Percentiles rank a stretch among this genome's conserved stretches.
These are phyloP conservation scores for Echinosophora koreensis DNA, from an alignment of 306 rosid species.

Conservation along the genomic window DNA sequence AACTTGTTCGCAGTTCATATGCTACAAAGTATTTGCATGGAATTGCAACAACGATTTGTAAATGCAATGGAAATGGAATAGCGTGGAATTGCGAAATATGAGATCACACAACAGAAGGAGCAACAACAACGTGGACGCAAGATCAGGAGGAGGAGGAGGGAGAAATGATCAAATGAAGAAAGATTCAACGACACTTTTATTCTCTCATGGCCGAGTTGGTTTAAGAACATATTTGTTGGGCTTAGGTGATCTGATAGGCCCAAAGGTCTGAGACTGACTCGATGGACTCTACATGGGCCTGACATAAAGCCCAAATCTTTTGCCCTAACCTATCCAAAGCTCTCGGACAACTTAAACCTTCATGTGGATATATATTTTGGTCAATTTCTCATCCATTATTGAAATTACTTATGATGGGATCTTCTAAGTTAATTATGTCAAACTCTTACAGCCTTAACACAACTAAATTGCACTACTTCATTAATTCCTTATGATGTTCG, in stretches of 20 bases:
- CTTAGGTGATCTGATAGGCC: not conserved
- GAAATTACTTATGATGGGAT: no score
- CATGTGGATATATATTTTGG: no score
- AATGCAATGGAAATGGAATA: slow-evolving; percentile 33
- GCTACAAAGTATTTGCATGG: not conserved
- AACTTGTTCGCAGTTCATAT: slow-evolving; percentile 37
- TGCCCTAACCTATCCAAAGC: no score
- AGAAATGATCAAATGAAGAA: not conserved
- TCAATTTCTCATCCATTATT: no score
- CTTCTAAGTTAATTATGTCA: no score
- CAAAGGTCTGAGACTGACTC: not conserved
- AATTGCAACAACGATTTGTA: not conserved
- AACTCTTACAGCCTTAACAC: no score
- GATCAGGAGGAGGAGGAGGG: not conserved
- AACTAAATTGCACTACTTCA: no score
- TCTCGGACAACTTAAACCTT: no score
- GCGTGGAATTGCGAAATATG: not conserved
- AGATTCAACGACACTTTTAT: not conserved
- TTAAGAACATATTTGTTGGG: not conserved
- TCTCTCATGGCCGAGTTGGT: not conserved
- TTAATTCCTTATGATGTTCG: no score
- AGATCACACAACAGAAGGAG: slow-evolving; percentile 26
- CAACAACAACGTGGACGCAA: slow-evolving; percentile 13
- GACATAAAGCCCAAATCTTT: no score
- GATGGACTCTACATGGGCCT: not conserved